phyloP scores from a whole-genome alignment of 129 eudicot genomes.

The Escallonia rubra region DNA sequence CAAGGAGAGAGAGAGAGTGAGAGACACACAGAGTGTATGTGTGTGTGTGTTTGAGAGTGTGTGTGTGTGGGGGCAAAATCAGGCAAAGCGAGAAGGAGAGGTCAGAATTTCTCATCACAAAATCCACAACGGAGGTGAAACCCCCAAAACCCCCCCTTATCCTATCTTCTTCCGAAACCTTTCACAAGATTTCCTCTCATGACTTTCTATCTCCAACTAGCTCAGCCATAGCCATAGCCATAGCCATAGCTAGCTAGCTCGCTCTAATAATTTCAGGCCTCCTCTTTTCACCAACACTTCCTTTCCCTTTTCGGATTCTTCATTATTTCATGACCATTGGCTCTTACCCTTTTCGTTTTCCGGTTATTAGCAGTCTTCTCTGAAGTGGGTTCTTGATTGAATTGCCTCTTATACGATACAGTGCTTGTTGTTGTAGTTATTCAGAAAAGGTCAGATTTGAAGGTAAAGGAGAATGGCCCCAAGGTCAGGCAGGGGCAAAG shows the following conservation, averaged over 20 bases:
- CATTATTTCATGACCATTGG: neutral
- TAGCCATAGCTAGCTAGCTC: no score
- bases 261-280: no score
- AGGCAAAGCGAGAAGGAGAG: slow-evolving; percentile 51
- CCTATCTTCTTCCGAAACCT: slow-evolving; percentile 39
- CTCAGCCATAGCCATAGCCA: neutral
- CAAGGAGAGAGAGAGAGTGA: slow-evolving; percentile 22
- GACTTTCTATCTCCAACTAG: slow-evolving; percentile 2
- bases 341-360: neutral
- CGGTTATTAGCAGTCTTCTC: neutral
- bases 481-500: slow-evolving; percentile 82
- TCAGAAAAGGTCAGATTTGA: neutral
- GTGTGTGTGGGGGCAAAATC: slow-evolving; percentile 1
- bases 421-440: neutral
- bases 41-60: slow-evolving; percentile 22
- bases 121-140: slow-evolving; percentile 41
- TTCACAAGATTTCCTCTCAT: slow-evolving; percentile 25
- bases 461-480: slow-evolving; percentile 60
- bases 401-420: slow-evolving; percentile 1
- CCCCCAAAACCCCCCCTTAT: slow-evolving; percentile 52
- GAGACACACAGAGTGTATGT: no score
- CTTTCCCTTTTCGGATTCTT: neutral
- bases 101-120: slow-evolving; percentile 44
- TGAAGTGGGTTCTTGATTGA: slow-evolving; percentile 19
- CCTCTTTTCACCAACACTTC: neutral